Base-by-base conservation (phyloP, 495 filamentous ascomycete species). In the Aspergillus avenaceus region DNA sequence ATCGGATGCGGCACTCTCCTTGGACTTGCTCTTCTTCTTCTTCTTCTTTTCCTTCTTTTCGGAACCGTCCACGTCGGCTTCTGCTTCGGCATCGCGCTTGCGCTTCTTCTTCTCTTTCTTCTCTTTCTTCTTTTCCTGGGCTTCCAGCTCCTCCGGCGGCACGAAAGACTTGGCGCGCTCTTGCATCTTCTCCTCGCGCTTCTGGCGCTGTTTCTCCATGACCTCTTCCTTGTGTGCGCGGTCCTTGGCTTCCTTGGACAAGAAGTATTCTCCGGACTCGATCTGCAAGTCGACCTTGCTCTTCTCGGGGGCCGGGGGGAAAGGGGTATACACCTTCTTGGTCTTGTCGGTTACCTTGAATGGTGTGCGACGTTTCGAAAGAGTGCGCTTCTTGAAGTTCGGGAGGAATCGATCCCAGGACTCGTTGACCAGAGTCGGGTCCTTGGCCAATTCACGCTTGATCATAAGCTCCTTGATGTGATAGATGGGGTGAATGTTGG, bases 401-500 rank as follows among this genome's bases (percentile, higher is more conserved):
- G 93, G 93, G 26, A 99, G 75, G 73, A 97, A 99, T 7, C 95
- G 85, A 56, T 93, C 88, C 93, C 93, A 98, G 58, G 85, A 90
- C 67, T 97, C 90, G 59, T 85, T 75, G 26, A 77, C 86, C 18
- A 98, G 80, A 24, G 85, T 86, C 2, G 92, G 92, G 62, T 97
- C 92, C 69, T 97, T 96, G 41, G 86, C 87, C n/a, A 99, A 77
- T 70, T 99, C 95, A 23, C 91, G 86, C 73, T 96, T 96, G 73
- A 99, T 96, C 93, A 97, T 97, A 63, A 97, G 80, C 66, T 97
- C 91, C 75, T 99, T 99, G 74, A 99, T 92, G 61, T 91, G 83
- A 69, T 95, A 95, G 58, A 91, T 91, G 2, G 87, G 86, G 63
- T 95, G 90, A 54, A 96, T 84, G 65, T 99, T 99, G 27, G 82